Conservation (phyloP, 2,329 filamentous ascomycete species). For the Coniochaeta sp. region DNA sequence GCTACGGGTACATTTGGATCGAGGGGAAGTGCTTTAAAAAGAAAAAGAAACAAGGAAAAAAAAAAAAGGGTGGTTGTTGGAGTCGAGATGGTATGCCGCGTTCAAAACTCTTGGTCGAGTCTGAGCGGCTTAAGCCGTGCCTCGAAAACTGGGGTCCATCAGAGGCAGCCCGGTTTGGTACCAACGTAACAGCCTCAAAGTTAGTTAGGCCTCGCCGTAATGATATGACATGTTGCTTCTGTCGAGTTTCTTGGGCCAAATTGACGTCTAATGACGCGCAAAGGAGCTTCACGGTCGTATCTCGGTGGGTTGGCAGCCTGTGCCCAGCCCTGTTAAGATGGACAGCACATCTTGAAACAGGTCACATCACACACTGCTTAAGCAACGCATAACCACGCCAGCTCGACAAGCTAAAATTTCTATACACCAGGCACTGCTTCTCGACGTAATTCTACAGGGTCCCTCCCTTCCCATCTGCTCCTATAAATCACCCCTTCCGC, state of each 20-base stretch:
- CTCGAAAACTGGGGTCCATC: not conserved
- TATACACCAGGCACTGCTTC: slow-evolving; percentile 12
- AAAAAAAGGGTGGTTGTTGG: not conserved
- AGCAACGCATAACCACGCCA: not conserved
- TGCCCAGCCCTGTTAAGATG: not conserved
- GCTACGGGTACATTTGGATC: not conserved
- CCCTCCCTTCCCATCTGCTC: slow-evolving; percentile 4
- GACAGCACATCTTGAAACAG: not conserved
- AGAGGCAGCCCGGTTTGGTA: too few species aligned
- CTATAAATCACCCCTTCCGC: not conserved
- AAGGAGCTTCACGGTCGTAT: not conserved
- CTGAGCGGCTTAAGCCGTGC: not conserved
- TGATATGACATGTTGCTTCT: not conserved
- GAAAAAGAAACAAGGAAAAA: too few species aligned
- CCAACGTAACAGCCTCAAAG: too few species aligned
- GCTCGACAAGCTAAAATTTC: slow-evolving; percentile 12
- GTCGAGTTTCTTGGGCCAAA: not conserved
- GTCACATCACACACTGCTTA: not conserved
- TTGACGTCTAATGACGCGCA: not conserved
- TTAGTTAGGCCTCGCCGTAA: too few species aligned
- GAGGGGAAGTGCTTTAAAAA: too few species aligned
- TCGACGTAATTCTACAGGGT: slow-evolving; percentile 32
- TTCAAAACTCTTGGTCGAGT: not conserved
- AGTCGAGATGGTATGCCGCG: not conserved
- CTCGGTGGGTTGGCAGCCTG: not conserved